A percentile compares a stretch with the other conserved stretches of the same genome.
These are phyloP conservation scores for Euphorbia celastroides DNA, from an alignment of 441 rosid species.

Conservation along the genomic window DNA sequence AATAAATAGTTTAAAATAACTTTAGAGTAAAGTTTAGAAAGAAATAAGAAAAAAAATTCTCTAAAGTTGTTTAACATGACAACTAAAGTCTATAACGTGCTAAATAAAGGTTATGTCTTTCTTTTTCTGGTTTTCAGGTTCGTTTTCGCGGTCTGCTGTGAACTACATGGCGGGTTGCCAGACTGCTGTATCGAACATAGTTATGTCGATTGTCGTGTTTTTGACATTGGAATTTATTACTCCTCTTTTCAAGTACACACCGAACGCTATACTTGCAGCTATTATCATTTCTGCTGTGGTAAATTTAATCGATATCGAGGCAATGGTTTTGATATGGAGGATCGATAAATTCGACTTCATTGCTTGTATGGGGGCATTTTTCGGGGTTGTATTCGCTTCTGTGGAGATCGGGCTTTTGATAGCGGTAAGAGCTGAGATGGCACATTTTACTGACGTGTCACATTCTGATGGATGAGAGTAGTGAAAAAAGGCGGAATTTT, in stretches of 20 bases:
- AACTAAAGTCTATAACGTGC: no score
- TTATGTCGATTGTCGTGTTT: slow-evolving; percentile 77
- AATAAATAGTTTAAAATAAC: no score
- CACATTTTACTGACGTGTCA: not conserved
- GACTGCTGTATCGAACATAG: slow-evolving; percentile 80
- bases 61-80: no score
- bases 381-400: slow-evolving; percentile 67
- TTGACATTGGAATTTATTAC: slow-evolving; percentile 74
- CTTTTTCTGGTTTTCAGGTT: slow-evolving; percentile 38
- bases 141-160: slow-evolving; percentile 95
- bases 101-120: no score
- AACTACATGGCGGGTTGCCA: slow-evolving; percentile 93
- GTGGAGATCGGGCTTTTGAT: slow-evolving; percentile 89
- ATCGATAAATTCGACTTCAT: slow-evolving; percentile 85
- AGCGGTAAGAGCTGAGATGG: slow-evolving; percentile 49
- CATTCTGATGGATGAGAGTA: no score
- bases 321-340: slow-evolving; percentile 72
- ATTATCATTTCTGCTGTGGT: slow-evolving; percentile 82
- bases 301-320: slow-evolving; percentile 60
- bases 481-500: not conserved
- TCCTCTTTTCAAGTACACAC: slow-evolving; percentile 92
- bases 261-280: slow-evolving; percentile 85
- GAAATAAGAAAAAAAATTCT: no score
- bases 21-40: no score
- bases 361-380: slow-evolving; percentile 94